Conservation (phyloP, 257 asterid genomes). For the Fraxinus quadrangulata region DNA sequence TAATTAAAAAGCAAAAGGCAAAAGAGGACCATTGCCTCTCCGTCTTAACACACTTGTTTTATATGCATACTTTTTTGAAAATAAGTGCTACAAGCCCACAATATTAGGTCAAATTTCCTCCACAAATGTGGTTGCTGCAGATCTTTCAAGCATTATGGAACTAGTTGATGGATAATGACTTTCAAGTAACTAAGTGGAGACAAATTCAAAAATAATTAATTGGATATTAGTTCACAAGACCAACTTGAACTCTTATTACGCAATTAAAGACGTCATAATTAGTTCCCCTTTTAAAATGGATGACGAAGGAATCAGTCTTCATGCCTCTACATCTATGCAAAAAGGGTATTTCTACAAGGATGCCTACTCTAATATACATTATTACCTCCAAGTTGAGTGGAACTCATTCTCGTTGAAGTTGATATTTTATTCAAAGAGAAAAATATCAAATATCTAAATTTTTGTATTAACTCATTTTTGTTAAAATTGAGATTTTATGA, state of each 20-base stretch:
- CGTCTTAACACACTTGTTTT: not conserved
- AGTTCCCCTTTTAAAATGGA: not conserved
- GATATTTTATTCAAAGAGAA: not conserved
- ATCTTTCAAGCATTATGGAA: not conserved
- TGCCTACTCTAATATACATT: not conserved
- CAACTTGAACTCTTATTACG: not conserved
- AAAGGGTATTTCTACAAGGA: not conserved
- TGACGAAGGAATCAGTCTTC: not conserved
- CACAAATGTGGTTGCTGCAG: not conserved
- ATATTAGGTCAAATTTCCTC: not conserved
- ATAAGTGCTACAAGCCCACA: not conserved
- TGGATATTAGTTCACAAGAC: not conserved
- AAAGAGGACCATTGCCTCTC: not conserved
- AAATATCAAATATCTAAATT: not conserved
- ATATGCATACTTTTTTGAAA: not conserved
- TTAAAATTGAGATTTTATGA: no score
- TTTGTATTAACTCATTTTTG: no score
- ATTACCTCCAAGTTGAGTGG: not conserved
- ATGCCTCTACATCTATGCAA: no score
- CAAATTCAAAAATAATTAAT: not conserved
- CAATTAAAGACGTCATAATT: not conserved
- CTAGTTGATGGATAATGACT: not conserved
- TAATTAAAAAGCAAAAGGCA: no score
- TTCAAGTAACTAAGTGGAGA: not conserved
- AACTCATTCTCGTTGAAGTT: no score